Evolutionary conservation across 108 stramenopile genomes (phyloP).

Genomic region (Cyclotella cryptica): DNA sequence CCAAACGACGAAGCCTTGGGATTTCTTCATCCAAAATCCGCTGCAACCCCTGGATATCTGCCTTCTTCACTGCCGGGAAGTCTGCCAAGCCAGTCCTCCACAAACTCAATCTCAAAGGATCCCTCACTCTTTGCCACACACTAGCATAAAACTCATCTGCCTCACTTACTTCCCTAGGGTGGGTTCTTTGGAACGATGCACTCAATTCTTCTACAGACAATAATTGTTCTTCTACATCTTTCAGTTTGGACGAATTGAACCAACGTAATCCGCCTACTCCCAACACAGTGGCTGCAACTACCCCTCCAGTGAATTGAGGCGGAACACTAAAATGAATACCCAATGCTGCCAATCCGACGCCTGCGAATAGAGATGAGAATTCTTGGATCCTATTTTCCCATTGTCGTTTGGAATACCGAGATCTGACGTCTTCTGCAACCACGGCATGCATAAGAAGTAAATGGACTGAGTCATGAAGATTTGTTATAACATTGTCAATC

Average conservation of each 20-base stretch:
- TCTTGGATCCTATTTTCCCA: slow-evolving; percentile 69
- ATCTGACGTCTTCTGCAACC: slow-evolving; percentile 65
- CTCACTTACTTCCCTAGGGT: slow-evolving; percentile 83
- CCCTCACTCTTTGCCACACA: slow-evolving; percentile 88
- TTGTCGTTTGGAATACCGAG: slow-evolving; percentile 52
- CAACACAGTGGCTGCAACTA: slow-evolving; percentile 71
- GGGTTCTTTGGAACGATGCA: slow-evolving; percentile 77
- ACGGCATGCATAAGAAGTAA: slow-evolving; percentile 88
- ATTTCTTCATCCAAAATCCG: slow-evolving; percentile 87
- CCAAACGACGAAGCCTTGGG: slow-evolving; percentile 81
- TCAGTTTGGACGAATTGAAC: slow-evolving; percentile 75
- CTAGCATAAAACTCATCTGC: slow-evolving; percentile 90
- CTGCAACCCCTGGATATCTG: slow-evolving; percentile 72
- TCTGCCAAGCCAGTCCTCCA: slow-evolving; percentile 62
- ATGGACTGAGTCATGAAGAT: slow-evolving; percentile 90
- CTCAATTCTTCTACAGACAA: slow-evolving; percentile 66
- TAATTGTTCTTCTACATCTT: slow-evolving; percentile 65
- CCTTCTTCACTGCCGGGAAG: slow-evolving; percentile 54
- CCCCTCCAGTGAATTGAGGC: slow-evolving; percentile 63
- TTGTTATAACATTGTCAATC: slow-evolving; percentile 98
- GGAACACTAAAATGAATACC: slow-evolving; percentile 49
- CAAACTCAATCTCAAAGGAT: slow-evolving; percentile 68
- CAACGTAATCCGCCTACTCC: slow-evolving; percentile 80
- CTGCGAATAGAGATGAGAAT: slow-evolving; percentile 36
- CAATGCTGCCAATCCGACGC: slow-evolving; percentile 49